A percentile compares a stretch with the other conserved stretches of the same genome.
These are phyloP conservation scores for Cudoniella acicularis DNA, from an alignment of 495 filamentous ascomycete species.

Conservation along the genomic window DNA sequence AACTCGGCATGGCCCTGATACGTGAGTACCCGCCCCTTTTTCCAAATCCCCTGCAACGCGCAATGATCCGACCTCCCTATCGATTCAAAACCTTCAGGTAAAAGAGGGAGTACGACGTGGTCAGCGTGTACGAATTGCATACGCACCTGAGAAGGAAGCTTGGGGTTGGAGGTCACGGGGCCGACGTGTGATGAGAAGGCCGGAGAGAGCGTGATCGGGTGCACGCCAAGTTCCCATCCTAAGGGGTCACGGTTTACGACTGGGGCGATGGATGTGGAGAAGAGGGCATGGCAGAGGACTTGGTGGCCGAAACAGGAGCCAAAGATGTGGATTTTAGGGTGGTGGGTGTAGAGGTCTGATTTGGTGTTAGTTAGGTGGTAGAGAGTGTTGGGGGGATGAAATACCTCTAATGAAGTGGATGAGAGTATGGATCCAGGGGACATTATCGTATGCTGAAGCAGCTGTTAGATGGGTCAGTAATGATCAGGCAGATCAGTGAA, in stretches of 20 bases:
- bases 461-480: too few relatives aligned
- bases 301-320: conserved; percentile 90
- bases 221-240: neutral
- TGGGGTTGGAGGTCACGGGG: neutral
- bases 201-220: neutral
- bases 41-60: conserved; percentile 72
- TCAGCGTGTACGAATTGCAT: conserved; percentile 84
- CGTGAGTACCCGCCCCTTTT: conserved; percentile 58
- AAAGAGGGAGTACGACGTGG: conserved; percentile 32
- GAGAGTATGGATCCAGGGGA: conserved; percentile 72
- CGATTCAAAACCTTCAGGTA: conserved; percentile 41
- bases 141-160: conserved; percentile 29
- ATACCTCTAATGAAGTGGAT: conserved; percentile 58
- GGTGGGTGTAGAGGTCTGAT: conserved; percentile 47
- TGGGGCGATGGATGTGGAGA: neutral
- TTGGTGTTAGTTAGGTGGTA: conserved; percentile 35
- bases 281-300: conserved; percentile 70
- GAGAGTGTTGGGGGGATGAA: conserved; percentile 33
- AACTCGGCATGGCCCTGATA: conserved; percentile 90
- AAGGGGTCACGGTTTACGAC: neutral
- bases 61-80: neutral
- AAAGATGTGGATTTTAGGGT: conserved; percentile 39
- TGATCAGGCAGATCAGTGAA: too few relatives aligned
- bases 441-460: conserved; percentile 48
- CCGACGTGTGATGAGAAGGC: neutral